Evolutionary conservation across 257 asterid species (phyloP).

Genomic region (Solanum paucissectum): DNA sequence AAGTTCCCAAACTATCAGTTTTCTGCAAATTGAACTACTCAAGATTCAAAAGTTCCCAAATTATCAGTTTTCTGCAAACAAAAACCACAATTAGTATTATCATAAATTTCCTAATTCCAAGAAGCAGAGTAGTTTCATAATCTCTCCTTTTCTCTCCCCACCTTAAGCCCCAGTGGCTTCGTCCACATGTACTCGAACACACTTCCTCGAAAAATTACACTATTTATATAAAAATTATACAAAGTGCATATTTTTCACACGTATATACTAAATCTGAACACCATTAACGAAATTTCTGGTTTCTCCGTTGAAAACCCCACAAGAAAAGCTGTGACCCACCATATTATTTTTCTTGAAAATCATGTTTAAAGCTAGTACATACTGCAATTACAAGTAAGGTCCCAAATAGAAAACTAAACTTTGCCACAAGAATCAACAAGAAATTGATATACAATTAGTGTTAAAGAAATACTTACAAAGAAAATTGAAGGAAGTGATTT

Average conservation of each 20-base stretch:
- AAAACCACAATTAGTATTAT: background rate
- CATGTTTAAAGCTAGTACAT: background rate
- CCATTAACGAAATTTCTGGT: no score
- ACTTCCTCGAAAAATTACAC: no score
- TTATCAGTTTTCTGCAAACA: background rate
- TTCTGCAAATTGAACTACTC: background rate
- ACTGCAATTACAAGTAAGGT: background rate
- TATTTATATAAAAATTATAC: accelerated
- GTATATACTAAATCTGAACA: no score
- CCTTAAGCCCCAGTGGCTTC: background rate
- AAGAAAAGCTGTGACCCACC: background rate
- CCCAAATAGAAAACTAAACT: background rate
- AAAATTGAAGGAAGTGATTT: background rate
- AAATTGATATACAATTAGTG: background rate
- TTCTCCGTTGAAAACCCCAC: background rate
- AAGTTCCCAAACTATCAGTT: background rate
- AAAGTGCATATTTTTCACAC: background rate
- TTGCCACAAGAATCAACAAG: background rate
- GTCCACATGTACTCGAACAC: background rate
- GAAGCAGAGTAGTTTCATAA: background rate
- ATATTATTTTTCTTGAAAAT: background rate
- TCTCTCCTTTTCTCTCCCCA: background rate
- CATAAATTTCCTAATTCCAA: background rate
- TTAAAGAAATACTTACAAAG: background rate
- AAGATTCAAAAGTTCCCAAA: background rate